phyloP scores from a whole-genome alignment of 805 yeast species.

The Barnettozyma salicaria region DNA sequence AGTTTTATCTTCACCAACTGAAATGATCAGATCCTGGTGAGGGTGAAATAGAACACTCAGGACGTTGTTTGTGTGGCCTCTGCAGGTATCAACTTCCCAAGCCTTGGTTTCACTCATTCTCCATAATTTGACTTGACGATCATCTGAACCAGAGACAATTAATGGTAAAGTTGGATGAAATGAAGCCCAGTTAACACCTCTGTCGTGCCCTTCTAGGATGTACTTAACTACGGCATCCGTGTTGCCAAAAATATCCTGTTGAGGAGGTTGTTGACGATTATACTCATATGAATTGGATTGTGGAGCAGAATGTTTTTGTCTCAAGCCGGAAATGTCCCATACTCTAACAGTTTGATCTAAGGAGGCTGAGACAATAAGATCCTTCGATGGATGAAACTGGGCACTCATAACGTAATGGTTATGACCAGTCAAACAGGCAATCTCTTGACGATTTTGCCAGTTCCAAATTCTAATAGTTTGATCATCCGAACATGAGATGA shows the following conservation, averaged over 20 bases:
- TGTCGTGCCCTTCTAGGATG: constrained; percentile 95
- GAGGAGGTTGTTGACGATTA: constrained; percentile 55
- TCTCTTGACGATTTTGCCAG: constrained; percentile 98
- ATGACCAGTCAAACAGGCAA: constrained; percentile 96
- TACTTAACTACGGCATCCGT: constrained; percentile 92
- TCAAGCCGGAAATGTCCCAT: constrained; percentile 94
- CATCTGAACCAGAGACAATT: constrained; percentile 95
- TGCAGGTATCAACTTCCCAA: constrained; percentile 98
- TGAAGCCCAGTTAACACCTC: constrained; percentile 98
- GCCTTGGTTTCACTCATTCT: constrained; percentile 96
- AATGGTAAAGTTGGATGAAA: constrained; percentile 96
- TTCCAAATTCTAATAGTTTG: constrained; percentile 99
- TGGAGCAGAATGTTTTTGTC: constrained; percentile 92
- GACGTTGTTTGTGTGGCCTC: constrained; percentile 95
- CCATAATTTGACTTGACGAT: constrained; percentile 92
- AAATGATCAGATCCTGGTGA: constrained; percentile 81
- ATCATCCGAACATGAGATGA: constrained; percentile 92
- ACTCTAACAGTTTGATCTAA: constrained; percentile 98
- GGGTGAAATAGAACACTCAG: constrained; percentile 90
- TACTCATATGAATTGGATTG: constrained; percentile 39
- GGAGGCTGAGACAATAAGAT: constrained; percentile 90
- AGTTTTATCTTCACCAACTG: constrained; percentile 95
- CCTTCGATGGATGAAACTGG: constrained; percentile 94
- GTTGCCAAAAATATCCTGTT: constrained; percentile 91
- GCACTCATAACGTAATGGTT: constrained; percentile 98